Base-by-base conservation (phyloP, 2,329 filamentous ascomycete genomes). In the Aspergillus intermedius region DNA sequence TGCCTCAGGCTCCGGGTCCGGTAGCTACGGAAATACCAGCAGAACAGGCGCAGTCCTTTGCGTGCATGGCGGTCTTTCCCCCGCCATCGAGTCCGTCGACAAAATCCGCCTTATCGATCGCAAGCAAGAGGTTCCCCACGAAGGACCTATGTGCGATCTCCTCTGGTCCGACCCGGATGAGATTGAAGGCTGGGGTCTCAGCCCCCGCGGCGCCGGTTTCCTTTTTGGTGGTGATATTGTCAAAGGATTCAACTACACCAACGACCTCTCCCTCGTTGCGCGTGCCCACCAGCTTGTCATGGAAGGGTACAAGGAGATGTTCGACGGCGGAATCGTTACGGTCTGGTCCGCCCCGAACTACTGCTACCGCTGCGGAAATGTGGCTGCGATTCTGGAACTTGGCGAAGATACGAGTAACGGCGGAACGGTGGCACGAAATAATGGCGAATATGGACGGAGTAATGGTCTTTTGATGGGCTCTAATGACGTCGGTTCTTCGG, bases 221-320 rank as follows among this genome's bases (percentile, higher is more conserved):
- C 95, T 90, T 25, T 95, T 95, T 65, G 90, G 88, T 51, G 91
- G 96, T 74, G 91, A 97, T 68, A 97, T 97, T 63, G 95, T 89
- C 32, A 91, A 98, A 75, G 91, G 91, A 1, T 98, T 98, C 77
- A 97, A 97, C 73, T 91, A 97, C 70, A 97, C 97, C 79, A 98
- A 98, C 65, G 91, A 91, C 49, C 76, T 98, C 72, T 97, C 91
- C 47, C 78, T 97, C 54, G 94, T 98, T 66, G 93, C 93, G 52
- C 82, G 93, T 72, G 93, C 93, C 48, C 93, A 98, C 78, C 93
- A 98, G 76, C 77, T 98, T 69, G 93, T 98, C 52, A 98, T 97
- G 91, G 93, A 98, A 72, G 93, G 93, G 44, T 98, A 97, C 74
- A 98, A 97, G 73, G 93, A 97, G 68, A 97, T 97, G 91, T 98